Evolutionary conservation across 2,329 filamentous ascomycete species (phyloP), one percentile per base, ranked within the genome.

Genomic region (Aspergillus felis): DNA sequence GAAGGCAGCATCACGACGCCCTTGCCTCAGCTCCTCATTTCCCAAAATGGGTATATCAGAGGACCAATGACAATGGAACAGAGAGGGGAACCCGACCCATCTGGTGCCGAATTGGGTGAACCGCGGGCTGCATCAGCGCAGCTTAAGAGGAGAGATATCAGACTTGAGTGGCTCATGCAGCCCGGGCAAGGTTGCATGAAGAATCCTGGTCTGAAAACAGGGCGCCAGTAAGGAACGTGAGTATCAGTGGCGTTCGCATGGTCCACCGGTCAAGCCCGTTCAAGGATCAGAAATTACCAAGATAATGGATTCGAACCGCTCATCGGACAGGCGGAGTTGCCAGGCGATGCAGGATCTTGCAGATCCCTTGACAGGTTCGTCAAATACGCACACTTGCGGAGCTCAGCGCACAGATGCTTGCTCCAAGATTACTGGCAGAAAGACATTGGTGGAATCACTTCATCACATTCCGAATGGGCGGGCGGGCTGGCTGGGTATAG

Each of bases 231-330:
- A 57, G 53, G 51, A 58, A 61, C 54, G 54, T 51, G 54, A 51
- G 64, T 51, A 57, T 60, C 63, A 64, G 57, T 56, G 42, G 54
- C 41, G 46, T 55, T 53, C 52, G 53, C 50, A 54, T 56, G 56
- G 58, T 55, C 62, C 63, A 64, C 59, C 49, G 41, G 53, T 44
- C 51, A 46, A 55, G 32, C 32, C 32, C 14, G 32, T 17, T 5
- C 32, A 17, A 17, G 32, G 32, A n/a, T 7, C 6, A 38, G 32
- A 38, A 38, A 38, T 35, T 38, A 38, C 42, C 42, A 46, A 14
- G 42, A 24, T 46, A 46, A 46, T 46, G 42, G 42, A 24, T 20
- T 24, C 10, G 14, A 24, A 24, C 12, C 41, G 42, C n/a, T 46
- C 8, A 46, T 46, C 42, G 42, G 42, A 10, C 42, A 46, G 10